A percentile compares a stretch with the other conserved stretches of the same genome.
Evolutionary conservation across 2,329 filamentous ascomycete species (phyloP).

Genomic region (Fusarium pseudocircinatum): DNA sequence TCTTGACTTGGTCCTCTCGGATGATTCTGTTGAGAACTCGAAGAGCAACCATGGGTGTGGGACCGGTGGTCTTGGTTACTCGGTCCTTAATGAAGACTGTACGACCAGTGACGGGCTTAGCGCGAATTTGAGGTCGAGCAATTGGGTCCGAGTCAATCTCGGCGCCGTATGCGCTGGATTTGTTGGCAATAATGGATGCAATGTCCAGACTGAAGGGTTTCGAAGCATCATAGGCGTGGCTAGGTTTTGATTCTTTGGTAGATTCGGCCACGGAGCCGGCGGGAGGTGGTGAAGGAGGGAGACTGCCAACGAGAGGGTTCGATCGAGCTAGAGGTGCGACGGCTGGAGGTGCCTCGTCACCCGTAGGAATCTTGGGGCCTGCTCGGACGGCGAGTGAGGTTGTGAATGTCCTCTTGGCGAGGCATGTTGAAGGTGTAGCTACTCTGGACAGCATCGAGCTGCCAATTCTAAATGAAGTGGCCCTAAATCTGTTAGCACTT

Average conservation of each 20-base stretch:
- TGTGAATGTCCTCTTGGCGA: constrained; percentile 45
- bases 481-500: constrained; percentile 37
- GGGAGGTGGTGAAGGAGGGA: constrained; percentile 22
- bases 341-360: constrained; percentile 4
- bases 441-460: constrained; percentile 46
- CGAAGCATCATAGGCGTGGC: constrained; percentile 43
- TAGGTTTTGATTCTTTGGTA: not conserved
- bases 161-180: constrained; percentile 38
- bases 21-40: constrained; percentile 52
- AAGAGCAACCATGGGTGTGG: constrained; percentile 58
- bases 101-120: constrained; percentile 49
- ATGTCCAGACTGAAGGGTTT: constrained; percentile 46
- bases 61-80: constrained; percentile 42
- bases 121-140: constrained; percentile 43
- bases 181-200: constrained; percentile 48
- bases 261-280: not conserved
- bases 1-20: constrained; percentile 64
- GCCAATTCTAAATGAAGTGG: constrained; percentile 41
- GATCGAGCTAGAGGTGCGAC: constrained; percentile 12
- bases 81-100: constrained; percentile 52
- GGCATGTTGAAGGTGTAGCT: constrained; percentile 33
- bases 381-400: constrained; percentile 45
- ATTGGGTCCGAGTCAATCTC: constrained; percentile 36
- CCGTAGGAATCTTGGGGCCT: constrained; percentile 17
- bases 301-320: not conserved